Evolutionary conservation across 176 grass and related monocot species (phyloP), one percentile per base, ranked within the genome.

Genomic region (Dactylis glomerata): DNA sequence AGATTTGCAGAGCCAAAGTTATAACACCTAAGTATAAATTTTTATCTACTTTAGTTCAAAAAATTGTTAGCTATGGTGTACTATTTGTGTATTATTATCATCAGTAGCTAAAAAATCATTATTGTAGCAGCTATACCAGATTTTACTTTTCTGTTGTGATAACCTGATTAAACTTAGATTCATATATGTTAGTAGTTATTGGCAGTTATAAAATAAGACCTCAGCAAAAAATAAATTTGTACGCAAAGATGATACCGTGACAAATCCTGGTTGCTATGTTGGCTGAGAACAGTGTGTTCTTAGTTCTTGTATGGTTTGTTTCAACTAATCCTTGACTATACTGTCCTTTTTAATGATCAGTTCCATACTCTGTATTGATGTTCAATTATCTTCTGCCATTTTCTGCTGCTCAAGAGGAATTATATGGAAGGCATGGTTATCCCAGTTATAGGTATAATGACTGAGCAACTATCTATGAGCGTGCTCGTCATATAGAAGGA

Each of bases 381-480:
- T 67, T 31, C 6, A 55, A 10, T 82, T 22, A 70, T 17, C 47
- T 83, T 38, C 15, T 30, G 51, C 51, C 28, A 24, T 75, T 75
- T 27, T 95, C 93, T 73, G 93, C 93, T 11, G 93, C 93, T 61
- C 82, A 90, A 90, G 93, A 95, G 68, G 93, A 95, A 84, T 90
- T 95, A 24, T 90, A 90, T 67, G 93, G 93, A 75, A 86, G 93
- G 77, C 93, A 90, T 79, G 93, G 93, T 77, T 95, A 95, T 86
- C 93, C 93, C 28, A 90, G 93, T 22, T 95, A 95, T 77, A 95
- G 90, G 90, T 95, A 95, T 65, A 95, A 90, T 68, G 93, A 95
- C 72, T 77, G 92, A 71, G 93, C 93, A 19, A 95, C 93, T 1
- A 95, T 95, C 75, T 95, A 95, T 90, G 93, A 92, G 75, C 90